Conservation (phyloP, 352 stramenopile genomes). For the Vaucheria bursata region DNA sequence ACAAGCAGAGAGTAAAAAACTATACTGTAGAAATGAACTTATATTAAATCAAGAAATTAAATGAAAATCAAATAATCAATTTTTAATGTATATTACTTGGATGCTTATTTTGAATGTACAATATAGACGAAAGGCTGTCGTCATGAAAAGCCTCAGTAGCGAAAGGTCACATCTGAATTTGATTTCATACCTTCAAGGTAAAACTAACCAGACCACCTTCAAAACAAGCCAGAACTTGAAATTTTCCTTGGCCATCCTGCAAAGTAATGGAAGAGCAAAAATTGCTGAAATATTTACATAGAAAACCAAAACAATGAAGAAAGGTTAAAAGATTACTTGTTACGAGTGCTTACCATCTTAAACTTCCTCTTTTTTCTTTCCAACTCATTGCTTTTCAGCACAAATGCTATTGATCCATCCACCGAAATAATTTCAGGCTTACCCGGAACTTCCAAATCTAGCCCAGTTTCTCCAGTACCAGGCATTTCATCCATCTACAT, state of each 20-base stretch:
- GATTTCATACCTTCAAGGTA: constrained; percentile 10
- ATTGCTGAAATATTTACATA: neutral
- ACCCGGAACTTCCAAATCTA: constrained; percentile 18
- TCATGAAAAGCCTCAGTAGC: too few species aligned
- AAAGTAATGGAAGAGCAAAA: too few species aligned
- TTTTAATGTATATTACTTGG: too few species aligned
- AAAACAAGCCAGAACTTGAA: constrained; percentile 32
- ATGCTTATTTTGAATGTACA: too few species aligned
- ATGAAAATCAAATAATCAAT: too few species aligned
- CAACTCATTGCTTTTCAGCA: constrained; percentile 38
- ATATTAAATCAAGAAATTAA: too few species aligned
- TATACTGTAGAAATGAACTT: too few species aligned
- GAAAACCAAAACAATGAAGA: neutral
- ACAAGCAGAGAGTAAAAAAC: too few species aligned
- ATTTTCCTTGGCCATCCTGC: constrained; percentile 21
- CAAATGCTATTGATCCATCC: constrained; percentile 22
- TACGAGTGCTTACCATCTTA: constrained; percentile 27
- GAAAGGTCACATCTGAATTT: too few species aligned
- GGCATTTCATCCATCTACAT: neutral
- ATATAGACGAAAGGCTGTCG: too few species aligned
- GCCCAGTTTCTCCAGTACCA: neutral
- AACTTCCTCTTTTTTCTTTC: constrained; percentile 41
- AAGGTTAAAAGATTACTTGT: too few species aligned
- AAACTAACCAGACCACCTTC: constrained; percentile 32
- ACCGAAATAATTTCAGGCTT: constrained; percentile 24